These are phyloP conservation scores for Yarrowia osloensis DNA, from an alignment of 805 yeast species.

Conservation along the genomic window DNA sequence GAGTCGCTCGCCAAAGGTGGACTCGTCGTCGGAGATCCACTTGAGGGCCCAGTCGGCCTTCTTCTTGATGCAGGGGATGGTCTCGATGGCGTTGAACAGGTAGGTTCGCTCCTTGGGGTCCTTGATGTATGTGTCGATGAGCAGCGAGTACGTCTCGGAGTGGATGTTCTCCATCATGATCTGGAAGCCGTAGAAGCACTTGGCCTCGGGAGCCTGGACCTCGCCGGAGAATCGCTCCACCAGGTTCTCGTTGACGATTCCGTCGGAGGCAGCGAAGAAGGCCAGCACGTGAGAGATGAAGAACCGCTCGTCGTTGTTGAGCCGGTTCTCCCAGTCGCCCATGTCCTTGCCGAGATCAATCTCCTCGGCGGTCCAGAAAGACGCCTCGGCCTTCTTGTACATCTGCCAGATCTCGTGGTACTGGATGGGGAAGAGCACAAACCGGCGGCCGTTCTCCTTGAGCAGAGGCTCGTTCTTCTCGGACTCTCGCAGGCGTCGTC, in stretches of 20 bases:
- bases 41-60: constrained; percentile 99
- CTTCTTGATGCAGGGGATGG: constrained; percentile 92
- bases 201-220: constrained; percentile 96
- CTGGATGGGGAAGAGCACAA: constrained; percentile 92
- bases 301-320: constrained; percentile 89
- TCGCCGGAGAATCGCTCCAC: constrained; percentile 97
- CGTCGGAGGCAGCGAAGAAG: constrained; percentile 98
- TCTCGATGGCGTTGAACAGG: constrained; percentile 93
- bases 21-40: constrained; percentile 89
- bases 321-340: constrained; percentile 86
- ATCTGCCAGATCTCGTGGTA: constrained; percentile 99
- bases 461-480: constrained; percentile 76
- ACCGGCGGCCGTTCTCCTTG: constrained; percentile 80
- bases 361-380: constrained; percentile 99
- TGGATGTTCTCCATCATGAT: constrained; percentile 99
- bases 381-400: constrained; percentile 98
- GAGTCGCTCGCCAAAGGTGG: constrained; percentile 90
- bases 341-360: constrained; percentile 91
- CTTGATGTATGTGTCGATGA: constrained; percentile 92
- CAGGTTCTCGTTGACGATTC: constrained; percentile 95
- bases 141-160: constrained; percentile 92
- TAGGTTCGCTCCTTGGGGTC: constrained; percentile 91
- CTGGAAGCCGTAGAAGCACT: constrained; percentile 98
- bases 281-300: constrained; percentile 93
- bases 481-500: constrained; percentile 25